Evolutionary conservation across 768 basidiomycete species (phyloP).

Genomic region (Tricholoma matsutake): DNA sequence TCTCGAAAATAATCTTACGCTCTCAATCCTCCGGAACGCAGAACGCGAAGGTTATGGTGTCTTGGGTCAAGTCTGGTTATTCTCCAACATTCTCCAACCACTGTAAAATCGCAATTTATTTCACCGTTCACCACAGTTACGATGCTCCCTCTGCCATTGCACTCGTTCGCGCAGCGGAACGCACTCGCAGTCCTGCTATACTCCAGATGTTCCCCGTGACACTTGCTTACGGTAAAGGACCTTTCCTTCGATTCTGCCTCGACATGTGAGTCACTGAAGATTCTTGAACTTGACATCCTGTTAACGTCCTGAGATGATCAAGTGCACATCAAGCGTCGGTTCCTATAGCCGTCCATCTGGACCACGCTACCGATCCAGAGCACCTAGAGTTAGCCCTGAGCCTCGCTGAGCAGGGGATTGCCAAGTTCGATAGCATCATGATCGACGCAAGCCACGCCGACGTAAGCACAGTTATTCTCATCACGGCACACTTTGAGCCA

Average conservation of each 20-base stretch:
- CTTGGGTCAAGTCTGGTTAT: conserved; percentile 40
- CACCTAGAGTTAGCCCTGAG: conserved; percentile 43
- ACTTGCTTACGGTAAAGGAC: conserved; percentile 42
- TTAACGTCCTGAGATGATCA: not conserved
- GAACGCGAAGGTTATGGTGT: conserved; percentile 43
- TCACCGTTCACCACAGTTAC: conserved; percentile 28
- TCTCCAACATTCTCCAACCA: not conserved
- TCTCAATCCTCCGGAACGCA: conserved; percentile 38
- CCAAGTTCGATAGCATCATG: conserved; percentile 46
- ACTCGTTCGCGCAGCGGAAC: conserved; percentile 45
- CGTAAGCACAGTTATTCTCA: conserved; percentile 17
- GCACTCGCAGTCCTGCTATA: conserved; percentile 43
- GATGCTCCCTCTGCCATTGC: conserved; percentile 43
- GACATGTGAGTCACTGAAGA: conserved; percentile 27
- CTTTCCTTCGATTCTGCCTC: conserved; percentile 44
- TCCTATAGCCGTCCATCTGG: conserved; percentile 46
- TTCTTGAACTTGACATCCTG: not conserved
- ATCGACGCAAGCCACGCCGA: conserved; percentile 49
- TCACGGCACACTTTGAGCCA: not conserved
- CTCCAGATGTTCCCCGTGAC: conserved; percentile 46
- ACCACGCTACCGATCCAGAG: conserved; percentile 45
- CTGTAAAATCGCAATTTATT: too few relatives aligned
- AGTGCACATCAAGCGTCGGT: conserved; percentile 46
- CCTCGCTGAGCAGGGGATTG: conserved; percentile 43
- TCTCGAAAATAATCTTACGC: conserved; percentile 34